Percentiles rank a stretch among this genome's conserved stretches.
phyloP scores from a whole-genome alignment of 495 filamentous ascomycete species.

The Podospora didyma region DNA sequence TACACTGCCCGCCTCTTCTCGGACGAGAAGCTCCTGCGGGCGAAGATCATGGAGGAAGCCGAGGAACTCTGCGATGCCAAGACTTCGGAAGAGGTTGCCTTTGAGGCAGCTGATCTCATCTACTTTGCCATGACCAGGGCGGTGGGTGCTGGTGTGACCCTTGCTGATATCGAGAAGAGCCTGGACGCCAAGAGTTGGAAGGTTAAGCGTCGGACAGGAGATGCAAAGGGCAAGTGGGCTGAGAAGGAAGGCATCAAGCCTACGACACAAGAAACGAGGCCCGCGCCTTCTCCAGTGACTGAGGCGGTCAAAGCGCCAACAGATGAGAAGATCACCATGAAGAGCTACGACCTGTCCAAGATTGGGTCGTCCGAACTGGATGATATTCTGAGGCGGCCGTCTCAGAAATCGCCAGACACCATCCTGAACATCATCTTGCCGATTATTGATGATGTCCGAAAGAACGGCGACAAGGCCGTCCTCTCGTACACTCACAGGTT shows the following conservation, averaged over 20 bases:
- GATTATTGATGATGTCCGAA: constrained; percentile 80
- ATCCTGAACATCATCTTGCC: constrained; percentile 87
- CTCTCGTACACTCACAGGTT: constrained; percentile 95
- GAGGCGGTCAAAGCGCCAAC: constrained; percentile 36
- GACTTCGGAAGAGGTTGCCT: constrained; percentile 77
- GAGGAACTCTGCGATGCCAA: constrained; percentile 86
- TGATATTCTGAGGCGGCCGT: constrained; percentile 75
- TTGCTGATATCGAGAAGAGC: constrained; percentile 85
- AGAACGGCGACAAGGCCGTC: constrained; percentile 78
- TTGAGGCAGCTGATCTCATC: constrained; percentile 90
- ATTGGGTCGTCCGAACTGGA: constrained; percentile 58
- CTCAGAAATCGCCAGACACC: constrained; percentile 83
- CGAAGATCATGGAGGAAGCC: constrained; percentile 98
- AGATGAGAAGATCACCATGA: constrained; percentile 74
- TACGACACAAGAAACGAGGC: constrained; percentile 35
- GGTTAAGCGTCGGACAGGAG: constrained; percentile 83
- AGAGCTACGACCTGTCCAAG: constrained; percentile 62
- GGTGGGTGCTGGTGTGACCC: constrained; percentile 71
- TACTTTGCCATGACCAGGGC: constrained; percentile 95
- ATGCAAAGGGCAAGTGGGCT: constrained; percentile 88
- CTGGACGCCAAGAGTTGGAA: constrained; percentile 93
- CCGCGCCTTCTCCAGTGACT: constrained; percentile 14
- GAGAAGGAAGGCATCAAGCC: constrained; percentile 70
- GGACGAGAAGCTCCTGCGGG: constrained; percentile 80
- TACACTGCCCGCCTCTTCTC: constrained; percentile 92